Evolutionary conservation across 73 alveolate species (phyloP).

Genomic region (Durusdinium trenchii): DNA sequence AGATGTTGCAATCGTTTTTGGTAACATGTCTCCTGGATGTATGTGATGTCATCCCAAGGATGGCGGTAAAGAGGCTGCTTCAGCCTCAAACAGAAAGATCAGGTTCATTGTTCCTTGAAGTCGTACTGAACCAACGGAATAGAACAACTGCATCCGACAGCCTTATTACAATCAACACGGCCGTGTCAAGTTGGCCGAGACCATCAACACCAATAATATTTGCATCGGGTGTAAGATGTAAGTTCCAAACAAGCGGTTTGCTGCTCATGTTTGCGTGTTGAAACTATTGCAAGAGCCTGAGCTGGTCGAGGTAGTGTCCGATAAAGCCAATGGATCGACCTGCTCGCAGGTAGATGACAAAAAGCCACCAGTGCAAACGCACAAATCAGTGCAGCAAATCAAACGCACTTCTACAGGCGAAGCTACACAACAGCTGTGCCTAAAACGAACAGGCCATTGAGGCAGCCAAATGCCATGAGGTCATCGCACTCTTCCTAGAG

Average conservation of each 20-base stretch:
- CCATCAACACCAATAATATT: no score
- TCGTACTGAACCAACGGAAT: no score
- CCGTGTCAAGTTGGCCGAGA: no score
- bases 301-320: slow-evolving; percentile 95
- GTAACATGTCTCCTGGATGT: slow-evolving; percentile 89
- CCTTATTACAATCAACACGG: no score
- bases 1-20: no score
- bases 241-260: background rate
- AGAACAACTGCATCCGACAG: no score
- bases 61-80: slow-evolving; percentile 94
- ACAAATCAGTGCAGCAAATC: no score
- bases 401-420: background rate
- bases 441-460: slow-evolving; percentile 90
- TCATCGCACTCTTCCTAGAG: slow-evolving; percentile 88
- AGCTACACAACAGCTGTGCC: background rate
- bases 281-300: background rate
- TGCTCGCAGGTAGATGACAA: background rate
- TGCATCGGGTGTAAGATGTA: no score
- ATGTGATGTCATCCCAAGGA: slow-evolving; percentile 95
- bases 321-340: slow-evolving; percentile 93
- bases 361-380: background rate
- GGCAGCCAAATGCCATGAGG: slow-evolving; percentile 76
- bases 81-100: slow-evolving; percentile 7
- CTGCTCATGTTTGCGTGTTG: background rate
- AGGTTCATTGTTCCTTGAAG: no score